phyloP scores from a whole-genome alignment of 169 alveolate species.

The Plasmodium cynomolgi region DNA sequence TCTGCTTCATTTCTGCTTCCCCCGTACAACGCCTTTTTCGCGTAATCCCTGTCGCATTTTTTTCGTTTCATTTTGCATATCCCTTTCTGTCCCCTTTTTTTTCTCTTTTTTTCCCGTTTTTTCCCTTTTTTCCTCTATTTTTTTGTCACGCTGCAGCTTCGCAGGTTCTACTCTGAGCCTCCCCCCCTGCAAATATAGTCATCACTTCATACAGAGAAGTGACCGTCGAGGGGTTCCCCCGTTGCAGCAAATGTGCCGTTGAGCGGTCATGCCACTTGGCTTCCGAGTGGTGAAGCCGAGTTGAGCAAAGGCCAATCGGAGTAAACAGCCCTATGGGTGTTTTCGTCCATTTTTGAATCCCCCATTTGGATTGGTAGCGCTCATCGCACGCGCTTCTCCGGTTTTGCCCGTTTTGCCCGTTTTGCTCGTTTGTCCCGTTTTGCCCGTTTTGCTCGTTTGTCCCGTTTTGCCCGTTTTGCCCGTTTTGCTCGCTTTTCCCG shows the following conservation, averaged over 20 bases:
- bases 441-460: too few relatives aligned
- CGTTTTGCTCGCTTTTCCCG: not conserved
- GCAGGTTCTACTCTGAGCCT: not conserved
- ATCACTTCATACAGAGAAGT: not conserved
- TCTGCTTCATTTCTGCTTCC: not conserved
- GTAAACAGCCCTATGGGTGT: not conserved
- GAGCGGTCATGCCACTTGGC: not conserved
- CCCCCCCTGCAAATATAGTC: not conserved
- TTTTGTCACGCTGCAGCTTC: not conserved
- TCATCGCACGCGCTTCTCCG: not conserved
- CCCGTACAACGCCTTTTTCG: not conserved
- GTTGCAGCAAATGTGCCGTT: not conserved
- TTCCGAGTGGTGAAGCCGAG: not conserved
- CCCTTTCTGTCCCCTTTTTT: not conserved
- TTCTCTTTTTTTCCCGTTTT: not conserved
- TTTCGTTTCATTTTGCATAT: not conserved
- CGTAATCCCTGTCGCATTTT: not conserved
- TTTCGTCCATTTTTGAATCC: not conserved
- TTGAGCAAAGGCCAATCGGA: not conserved
- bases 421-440: too few relatives aligned
- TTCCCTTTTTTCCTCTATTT: not conserved
- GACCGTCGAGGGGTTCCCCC: not conserved
- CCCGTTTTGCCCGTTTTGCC: not conserved
- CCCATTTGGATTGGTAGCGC: not conserved
- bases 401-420: not conserved